Evolutionary conservation across 2,329 filamentous ascomycete species (phyloP).

Genomic region (Cercospora beticola): DNA sequence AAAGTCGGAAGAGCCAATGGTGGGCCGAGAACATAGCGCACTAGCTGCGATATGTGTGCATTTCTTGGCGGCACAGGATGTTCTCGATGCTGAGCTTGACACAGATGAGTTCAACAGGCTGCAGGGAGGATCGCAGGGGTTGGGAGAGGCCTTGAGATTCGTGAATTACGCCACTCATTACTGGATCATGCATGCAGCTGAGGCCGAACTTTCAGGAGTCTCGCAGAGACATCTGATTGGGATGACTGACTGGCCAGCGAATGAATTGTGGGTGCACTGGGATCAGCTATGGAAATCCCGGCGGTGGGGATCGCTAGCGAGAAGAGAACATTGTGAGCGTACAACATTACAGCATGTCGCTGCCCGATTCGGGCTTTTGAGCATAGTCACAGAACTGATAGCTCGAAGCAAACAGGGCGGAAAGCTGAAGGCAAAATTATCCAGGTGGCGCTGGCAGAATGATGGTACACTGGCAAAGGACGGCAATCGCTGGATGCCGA

Average conservation of each 20-base stretch:
- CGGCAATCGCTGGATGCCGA: neutral
- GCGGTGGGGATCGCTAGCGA: neutral
- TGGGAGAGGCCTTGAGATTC: neutral
- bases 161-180: neutral
- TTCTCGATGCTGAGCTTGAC: neutral
- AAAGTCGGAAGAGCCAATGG: neutral
- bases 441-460: neutral
- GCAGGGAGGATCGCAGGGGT: neutral
- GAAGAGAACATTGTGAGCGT: neutral
- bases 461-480: neutral
- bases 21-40: neutral
- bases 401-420: neutral
- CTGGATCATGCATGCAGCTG: neutral
- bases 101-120: neutral
- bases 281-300: neutral
- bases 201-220: neutral
- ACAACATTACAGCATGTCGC: neutral
- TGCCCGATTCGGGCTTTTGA: neutral
- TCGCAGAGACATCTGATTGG: neutral
- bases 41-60: neutral
- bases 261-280: neutral
- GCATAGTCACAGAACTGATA: neutral
- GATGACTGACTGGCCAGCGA: neutral
- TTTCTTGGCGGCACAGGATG: neutral
- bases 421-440: neutral